Evolutionary conservation across 495 filamentous ascomycete species (phyloP), one percentile per base, ranked within the genome.

Genomic region (Podospora anserina): DNA sequence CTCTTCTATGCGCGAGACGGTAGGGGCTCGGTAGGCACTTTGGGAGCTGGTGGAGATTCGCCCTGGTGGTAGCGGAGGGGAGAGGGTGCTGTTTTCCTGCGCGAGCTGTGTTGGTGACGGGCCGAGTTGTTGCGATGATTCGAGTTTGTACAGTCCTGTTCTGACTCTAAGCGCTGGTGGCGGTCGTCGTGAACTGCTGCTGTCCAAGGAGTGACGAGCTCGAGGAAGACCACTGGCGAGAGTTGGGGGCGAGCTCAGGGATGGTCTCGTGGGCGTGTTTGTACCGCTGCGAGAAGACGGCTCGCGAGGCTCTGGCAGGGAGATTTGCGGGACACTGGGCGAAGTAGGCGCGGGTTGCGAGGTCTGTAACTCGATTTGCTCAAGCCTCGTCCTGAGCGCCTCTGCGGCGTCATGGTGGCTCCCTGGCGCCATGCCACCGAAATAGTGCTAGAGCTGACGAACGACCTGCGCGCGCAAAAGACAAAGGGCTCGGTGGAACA

Each of bases 141-240:
- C 64, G 66, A 76, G 75, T 5, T 76, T 77, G 68, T 77, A 77
- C 7, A 77, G 71, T 11, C 66, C 69, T 1, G 74, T 68, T 13
- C 66, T 67, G 32, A 61, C 28, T 16, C 28, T 60, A 62, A 69
- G 53, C 9, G 64, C 39, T 4, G 64, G 68, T 32, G 27, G 70
- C 1, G 66, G 57, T 61, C 19, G 65, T 27, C 59, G 70, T n/a
- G 39, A 11, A 1, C 18, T n/a, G n/a, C 6, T 58, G 26, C 27
- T 55, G 20, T 28, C 39, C 0, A 49, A 11, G 5, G 39, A 49
- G 39, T 49, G 39, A 13, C 27, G 64, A 61, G 18, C 64, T 60
- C 54, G 64, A 28, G 64, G 55, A 39, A 49, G 23, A 23, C 23
- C 39, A 49, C 39, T 49, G 39, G 39, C 39, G 39, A 16, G 58